Base-by-base conservation (phyloP, 108 stramenopile species). In the Nannochloropsis salina region DNA sequence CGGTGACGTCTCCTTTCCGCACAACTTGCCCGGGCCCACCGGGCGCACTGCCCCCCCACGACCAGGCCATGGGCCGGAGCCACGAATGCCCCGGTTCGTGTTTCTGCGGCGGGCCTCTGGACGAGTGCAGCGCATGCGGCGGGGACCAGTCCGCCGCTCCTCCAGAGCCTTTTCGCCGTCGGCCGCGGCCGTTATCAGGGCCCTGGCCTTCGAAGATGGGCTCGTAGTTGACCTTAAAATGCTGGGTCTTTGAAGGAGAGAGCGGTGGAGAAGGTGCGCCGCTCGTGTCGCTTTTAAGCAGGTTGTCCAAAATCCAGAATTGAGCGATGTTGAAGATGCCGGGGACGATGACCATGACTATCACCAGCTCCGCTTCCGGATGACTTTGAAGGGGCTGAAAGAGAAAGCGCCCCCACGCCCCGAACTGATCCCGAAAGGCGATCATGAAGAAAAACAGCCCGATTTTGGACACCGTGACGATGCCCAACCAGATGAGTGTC, bases 171-270 rank as follows among this genome's bases (percentile, higher is more conserved):
- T 74, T 74, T n/a, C 61, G 61, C 8, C 61, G 61, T 74, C 61
- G 61, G 2, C 61, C 61, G n/a, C 61, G 20, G 61, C 20, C 47
- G 15, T 12, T 15, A 51, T 10, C 61, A 74, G 20, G 20, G 61
- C 61, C 61, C 8, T 15, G 61, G 4, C 61, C 61, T n/a, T 74
- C 61, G 20, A 74, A 8, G n/a, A 74, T 74, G 20, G 61, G 61
- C 61, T 74, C 61, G 6, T 74, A 74, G 6, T 74, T 74, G n/a
- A 74, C 61, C n/a, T 74, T 74, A 74, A 74, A 74, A 74, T 74
- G 61, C 61, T 74, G 61, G 61, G 20, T n/a, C 6, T 74, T 74
- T 1, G 15, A 15, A 74, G 61, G 61, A 74, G 20, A n/a, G 3
- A 74, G n/a, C 15, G 61, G 8, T n/a, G 61, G 61, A 3, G 61